Percentiles rank a stretch among this genome's conserved stretches.
phyloP scores from a whole-genome alignment of 2,329 filamentous ascomycete genomes.

The Fusarium brevicatenulatum region DNA sequence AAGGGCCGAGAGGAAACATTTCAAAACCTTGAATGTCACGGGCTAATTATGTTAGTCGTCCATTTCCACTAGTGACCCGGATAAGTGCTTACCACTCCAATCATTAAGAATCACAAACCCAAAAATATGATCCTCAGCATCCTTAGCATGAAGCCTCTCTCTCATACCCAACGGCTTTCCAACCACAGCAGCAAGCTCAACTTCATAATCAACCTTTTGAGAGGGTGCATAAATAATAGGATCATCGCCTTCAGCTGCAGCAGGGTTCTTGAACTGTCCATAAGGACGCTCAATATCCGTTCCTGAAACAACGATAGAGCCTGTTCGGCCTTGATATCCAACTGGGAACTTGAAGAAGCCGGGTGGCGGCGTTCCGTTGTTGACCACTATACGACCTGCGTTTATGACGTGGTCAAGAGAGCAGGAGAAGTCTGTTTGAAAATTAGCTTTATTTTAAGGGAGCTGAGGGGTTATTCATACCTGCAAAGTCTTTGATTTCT shows the following conservation, averaged over 20 bases:
- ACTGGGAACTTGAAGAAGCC: conserved; percentile 60
- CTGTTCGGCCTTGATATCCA: conserved; percentile 65
- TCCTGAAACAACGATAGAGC: conserved; percentile 61
- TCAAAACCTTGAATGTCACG: conserved; percentile 71
- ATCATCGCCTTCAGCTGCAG: background rate
- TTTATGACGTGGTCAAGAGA: conserved; percentile 64
- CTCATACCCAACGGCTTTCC: conserved; percentile 53
- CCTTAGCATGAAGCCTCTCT: conserved; percentile 52
- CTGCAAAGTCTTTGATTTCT: conserved; percentile 62
- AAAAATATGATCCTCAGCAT: conserved; percentile 69
- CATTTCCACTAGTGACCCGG: too few species aligned
- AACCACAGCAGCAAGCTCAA: conserved; percentile 58
- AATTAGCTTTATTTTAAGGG: background rate
- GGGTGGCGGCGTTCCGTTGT: conserved; percentile 53
- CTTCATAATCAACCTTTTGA: conserved; percentile 53
- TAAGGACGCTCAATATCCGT: conserved; percentile 58
- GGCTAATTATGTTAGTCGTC: conserved; percentile 47
- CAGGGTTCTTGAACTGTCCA: conserved; percentile 52
- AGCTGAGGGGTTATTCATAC: background rate
- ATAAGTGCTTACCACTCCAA: conserved; percentile 60
- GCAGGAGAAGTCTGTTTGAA: conserved; percentile 62
- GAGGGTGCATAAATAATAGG: conserved; percentile 44
- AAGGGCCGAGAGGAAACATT: conserved; percentile 69
- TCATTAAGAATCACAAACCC: conserved; percentile 72
- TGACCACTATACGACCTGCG: conserved; percentile 54